Evolutionary conservation across 192 early-diverging fungal species (phyloP), one percentile per base, ranked within the genome.

Genomic region (Dimargaris verticillata): DNA sequence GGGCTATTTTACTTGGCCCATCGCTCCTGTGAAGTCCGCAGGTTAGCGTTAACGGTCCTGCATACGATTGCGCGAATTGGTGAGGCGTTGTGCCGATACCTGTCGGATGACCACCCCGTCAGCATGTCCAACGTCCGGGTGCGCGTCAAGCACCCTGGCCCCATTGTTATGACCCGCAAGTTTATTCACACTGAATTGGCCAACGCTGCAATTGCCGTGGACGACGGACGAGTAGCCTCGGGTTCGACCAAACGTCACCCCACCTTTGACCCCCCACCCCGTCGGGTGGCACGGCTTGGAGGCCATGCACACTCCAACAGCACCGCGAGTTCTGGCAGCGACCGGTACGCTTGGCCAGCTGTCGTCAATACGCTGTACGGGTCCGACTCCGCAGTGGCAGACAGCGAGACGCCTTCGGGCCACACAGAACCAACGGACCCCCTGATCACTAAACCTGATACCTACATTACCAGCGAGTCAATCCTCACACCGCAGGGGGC

Each of bases 1-100:
- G 91, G 89, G 0, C 63, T 93, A 20, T 64, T 88, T 9, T 87
- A 83, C 53, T 66, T 93, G 29, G 85, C 78, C 53, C 81, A 74
- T 26, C 73, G 70, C 20, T 70, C 71, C 9, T 68, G 78, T 33
- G 45, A 63, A 0, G 76, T 88, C 22, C 80, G 88, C 28, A 66
- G 74, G 22, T 69, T 72, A 17, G 88, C 81, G 17, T 72, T 87
- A 20, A 64, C 76, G 17, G 73, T 88, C 15, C 57, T 91, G 25
- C 68, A 77, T 41, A 50, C 78, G 13, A 74, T 75, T 5, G 69
- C 74, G 10, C 57, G 74, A 20, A 71, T 88, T 18, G 80, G 83
- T 15, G 63, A 64, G 7, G 26, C 61, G 38, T 44, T 83, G 43
- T 38, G 13, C 13, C 55, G 28, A 1, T 33, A 58, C 55, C 29